Conservation (phyloP, 768 basidiomycete species). For the Botryobasidium botryosum region DNA sequence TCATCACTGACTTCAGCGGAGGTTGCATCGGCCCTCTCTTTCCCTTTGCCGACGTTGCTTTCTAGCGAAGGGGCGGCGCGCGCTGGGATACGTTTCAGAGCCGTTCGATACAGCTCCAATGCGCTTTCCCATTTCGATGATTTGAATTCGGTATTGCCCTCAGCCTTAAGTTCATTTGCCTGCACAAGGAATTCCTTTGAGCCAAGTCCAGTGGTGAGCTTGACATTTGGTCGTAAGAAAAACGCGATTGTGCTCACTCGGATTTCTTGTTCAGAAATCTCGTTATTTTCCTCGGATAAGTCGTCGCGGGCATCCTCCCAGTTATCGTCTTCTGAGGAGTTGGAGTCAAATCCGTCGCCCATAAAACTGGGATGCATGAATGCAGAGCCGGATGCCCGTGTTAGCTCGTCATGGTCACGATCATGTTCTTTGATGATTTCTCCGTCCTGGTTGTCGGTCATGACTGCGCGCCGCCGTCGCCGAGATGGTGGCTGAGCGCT, state of each 20-base stretch:
- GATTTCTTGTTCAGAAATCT: constrained; percentile 4
- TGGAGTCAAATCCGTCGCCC: too few species aligned
- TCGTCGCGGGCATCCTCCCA: constrained; percentile 7
- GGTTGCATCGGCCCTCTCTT: constrained; percentile 12
- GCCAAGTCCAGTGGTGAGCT: too few species aligned
- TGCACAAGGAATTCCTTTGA: constrained; percentile 28
- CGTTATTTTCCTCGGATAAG: too few species aligned
- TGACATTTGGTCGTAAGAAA: not conserved
- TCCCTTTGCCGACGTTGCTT: constrained; percentile 19
- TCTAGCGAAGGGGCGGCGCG: constrained; percentile 8
- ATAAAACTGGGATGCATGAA: too few species aligned
- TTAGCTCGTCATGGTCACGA: too few species aligned
- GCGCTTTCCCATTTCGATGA: constrained; percentile 51
- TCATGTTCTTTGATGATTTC: too few species aligned
- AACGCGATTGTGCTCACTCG: not conserved
- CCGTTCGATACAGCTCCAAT: constrained; percentile 48
- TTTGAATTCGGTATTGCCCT: constrained; percentile 64
- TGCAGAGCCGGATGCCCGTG: too few species aligned
- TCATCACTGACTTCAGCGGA: constrained; percentile 7
- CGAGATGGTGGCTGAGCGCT: too few species aligned
- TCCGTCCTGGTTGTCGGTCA: too few species aligned
- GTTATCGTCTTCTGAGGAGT: constrained; percentile 1
- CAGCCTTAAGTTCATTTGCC: constrained; percentile 48
- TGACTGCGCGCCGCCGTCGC: too few species aligned
- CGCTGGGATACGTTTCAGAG: constrained; percentile 43